Percentiles rank a stretch among this genome's conserved stretches.
These are phyloP conservation scores for Barnettozyma sp. DNA, from an alignment of 805 yeast species.

Conservation along the genomic window DNA sequence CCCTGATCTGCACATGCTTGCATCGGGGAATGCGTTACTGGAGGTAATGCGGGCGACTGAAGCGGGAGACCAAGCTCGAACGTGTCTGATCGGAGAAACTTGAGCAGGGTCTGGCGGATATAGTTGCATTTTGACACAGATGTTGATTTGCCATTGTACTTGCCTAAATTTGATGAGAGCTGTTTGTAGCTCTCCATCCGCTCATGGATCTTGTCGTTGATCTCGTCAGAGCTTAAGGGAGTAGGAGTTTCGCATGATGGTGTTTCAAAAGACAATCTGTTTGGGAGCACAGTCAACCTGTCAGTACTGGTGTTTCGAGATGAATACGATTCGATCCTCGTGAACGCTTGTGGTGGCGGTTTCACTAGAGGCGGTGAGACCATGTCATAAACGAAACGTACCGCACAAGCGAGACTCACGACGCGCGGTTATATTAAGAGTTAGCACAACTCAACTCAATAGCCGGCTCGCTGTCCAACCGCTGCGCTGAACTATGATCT, in stretches of 20 bases:
- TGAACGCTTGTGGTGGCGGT: conserved; percentile 4
- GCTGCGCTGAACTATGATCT: no score
- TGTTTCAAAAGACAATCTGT: background rate
- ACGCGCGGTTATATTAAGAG: no score
- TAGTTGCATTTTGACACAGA: conserved; percentile 9
- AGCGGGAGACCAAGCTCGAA: conserved; percentile 6
- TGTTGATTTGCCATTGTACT: conserved; percentile 9
- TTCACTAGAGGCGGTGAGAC: background rate
- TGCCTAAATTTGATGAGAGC: conserved; percentile 2
- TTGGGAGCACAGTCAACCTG: conserved; percentile 5
- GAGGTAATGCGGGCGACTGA: background rate
- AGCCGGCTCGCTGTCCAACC: no score
- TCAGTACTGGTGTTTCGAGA: conserved; percentile 8
- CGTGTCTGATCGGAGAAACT: conserved; percentile 11
- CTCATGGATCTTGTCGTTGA: background rate
- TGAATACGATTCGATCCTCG: conserved; percentile 4
- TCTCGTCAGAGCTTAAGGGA: no score
- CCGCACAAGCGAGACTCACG: no score
- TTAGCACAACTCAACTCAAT: no score
- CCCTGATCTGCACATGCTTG: conserved; percentile 2
- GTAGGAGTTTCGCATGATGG: no score
- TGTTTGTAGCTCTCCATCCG: conserved; percentile 2
- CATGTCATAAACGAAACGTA: no score
- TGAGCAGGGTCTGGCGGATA: conserved; percentile 13
- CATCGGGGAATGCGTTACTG: background rate